Conservation (phyloP, 257 asterid species). For the Plantago ovata region DNA sequence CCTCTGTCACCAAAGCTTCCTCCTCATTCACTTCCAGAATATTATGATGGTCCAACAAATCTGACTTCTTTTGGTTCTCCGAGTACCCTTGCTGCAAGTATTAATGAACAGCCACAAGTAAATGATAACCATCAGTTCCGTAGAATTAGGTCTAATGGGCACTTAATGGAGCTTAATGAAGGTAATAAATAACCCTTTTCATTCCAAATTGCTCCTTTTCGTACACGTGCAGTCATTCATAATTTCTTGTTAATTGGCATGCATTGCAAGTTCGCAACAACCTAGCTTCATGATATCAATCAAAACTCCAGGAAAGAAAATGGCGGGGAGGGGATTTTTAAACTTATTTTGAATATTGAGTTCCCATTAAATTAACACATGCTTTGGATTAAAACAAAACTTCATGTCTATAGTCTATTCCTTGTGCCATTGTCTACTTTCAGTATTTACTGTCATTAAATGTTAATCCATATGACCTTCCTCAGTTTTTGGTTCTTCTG, state of each 20-base stretch:
- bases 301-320: constrained; percentile 1
- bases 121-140: constrained; percentile 60
- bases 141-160: constrained; percentile 55
- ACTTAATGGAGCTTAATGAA: constrained; percentile 62
- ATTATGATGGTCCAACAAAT: constrained; percentile 60
- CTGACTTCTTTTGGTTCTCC: constrained; percentile 67
- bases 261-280: background rate
- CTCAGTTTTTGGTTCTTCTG: constrained; percentile 70
- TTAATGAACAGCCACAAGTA: constrained; percentile 49
- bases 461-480: constrained; percentile 16
- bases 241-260: constrained; percentile 5
- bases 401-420: background rate
- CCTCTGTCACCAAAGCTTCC: constrained; percentile 36
- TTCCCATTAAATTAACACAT: too few species aligned
- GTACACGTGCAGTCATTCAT: constrained; percentile 2
- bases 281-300: background rate
- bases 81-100: constrained; percentile 52
- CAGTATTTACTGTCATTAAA: constrained; percentile 4
- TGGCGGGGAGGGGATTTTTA: background rate
- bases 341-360: too few species aligned
- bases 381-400: constrained; percentile 6
- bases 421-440: constrained; percentile 8
- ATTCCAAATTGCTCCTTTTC: constrained; percentile 3
- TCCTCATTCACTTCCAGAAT: constrained; percentile 83
- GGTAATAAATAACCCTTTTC: constrained; percentile 32